These are phyloP conservation scores for Dryas alaskensis DNA, from an alignment of 306 rosid species.

Conservation along the genomic window DNA sequence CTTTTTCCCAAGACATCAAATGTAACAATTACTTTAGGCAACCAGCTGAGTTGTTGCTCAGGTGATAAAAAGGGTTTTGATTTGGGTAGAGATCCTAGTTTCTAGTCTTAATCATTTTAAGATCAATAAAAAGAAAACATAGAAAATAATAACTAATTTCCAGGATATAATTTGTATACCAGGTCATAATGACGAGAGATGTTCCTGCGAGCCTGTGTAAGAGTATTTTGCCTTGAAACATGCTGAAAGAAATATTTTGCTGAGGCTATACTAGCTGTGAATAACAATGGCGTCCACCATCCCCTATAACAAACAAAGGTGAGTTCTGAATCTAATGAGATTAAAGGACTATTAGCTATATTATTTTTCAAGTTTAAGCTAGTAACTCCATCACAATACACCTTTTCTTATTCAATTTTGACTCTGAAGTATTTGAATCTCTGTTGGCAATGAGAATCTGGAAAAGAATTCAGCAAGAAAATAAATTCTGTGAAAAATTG, in stretches of 20 bases:
- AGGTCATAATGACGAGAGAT: conserved; percentile 87
- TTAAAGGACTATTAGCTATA: background rate
- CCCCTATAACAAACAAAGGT: conserved; percentile 47
- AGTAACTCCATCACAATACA: conserved; percentile 14
- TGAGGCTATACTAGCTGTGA: conserved; percentile 70
- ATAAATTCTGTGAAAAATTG: conserved; percentile 1
- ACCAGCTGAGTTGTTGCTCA: no score
- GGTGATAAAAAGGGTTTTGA: no score
- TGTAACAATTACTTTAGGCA: no score
- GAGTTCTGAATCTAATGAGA: conserved; percentile 2
- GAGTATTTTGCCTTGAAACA: conserved; percentile 71
- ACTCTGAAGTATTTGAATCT: conserved; percentile 51
- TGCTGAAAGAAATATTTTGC: conserved; percentile 74
- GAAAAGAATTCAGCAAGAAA: conserved; percentile 15
- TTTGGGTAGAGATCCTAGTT: no score
- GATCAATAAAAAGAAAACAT: no score
- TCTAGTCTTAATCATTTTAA: no score
- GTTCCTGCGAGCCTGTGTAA: conserved; percentile 85
- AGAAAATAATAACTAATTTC: background rate
- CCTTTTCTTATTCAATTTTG: conserved; percentile 57
- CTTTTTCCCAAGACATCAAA: no score
- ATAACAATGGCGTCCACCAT: conserved; percentile 90
- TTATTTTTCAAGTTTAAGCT: background rate
- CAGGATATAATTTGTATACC: conserved; percentile 35
- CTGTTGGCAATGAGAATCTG: conserved; percentile 85